Conservation (phyloP, 768 basidiomycete genomes). For the Suillus bovinus region DNA sequence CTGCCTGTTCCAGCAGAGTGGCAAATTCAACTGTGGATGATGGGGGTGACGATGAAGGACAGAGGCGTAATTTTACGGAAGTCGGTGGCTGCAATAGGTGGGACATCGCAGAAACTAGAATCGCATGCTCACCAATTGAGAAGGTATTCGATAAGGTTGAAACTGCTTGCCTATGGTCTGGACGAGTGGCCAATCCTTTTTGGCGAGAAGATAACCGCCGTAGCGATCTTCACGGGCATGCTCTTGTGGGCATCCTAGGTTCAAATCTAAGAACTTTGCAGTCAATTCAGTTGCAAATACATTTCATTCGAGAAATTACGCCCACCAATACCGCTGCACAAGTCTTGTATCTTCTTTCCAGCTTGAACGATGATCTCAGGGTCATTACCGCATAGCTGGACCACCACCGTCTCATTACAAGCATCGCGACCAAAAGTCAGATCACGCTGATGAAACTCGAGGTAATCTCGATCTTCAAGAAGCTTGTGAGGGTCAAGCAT, state of each 20-base stretch:
- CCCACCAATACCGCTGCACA: conserved; percentile 73
- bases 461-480: conserved; percentile 62
- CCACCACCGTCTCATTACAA: conserved; percentile 43
- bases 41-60: conserved; percentile 45
- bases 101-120: conserved; percentile 63
- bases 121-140: background rate
- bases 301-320: conserved; percentile 3
- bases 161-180: conserved; percentile 55
- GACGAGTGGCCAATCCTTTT: conserved; percentile 72
- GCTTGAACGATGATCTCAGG: conserved; percentile 60
- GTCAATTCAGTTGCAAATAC: conserved; percentile 1
- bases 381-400: conserved; percentile 75
- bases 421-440: conserved; percentile 28
- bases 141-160: background rate
- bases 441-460: conserved; percentile 62
- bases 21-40: conserved; percentile 57
- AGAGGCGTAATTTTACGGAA: conserved; percentile 62
- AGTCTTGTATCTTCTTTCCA: conserved; percentile 54
- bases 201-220: conserved; percentile 74
- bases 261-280: conserved; percentile 55
- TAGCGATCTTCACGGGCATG: conserved; percentile 64
- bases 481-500: conserved; percentile 70
- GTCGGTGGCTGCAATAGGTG: conserved; percentile 63
- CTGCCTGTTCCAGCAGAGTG: conserved; percentile 58
- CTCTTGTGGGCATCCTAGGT: conserved; percentile 80